These are phyloP conservation scores for Mortierella sp. DNA, from an alignment of 371 early-diverging fungal species.

Conservation along the genomic window DNA sequence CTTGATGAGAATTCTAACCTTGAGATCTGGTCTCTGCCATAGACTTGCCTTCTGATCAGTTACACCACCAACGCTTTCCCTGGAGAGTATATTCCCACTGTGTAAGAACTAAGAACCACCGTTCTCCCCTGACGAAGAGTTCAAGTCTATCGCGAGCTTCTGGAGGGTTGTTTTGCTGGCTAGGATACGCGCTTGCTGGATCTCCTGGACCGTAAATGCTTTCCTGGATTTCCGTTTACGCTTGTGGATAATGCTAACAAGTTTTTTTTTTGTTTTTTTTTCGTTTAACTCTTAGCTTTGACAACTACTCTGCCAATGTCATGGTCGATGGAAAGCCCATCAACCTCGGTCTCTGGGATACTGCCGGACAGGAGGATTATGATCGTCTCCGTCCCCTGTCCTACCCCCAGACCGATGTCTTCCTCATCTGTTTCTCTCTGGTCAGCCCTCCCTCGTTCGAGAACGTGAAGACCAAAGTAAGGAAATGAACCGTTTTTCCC, in stretches of 20 bases:
- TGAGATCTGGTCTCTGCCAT: conserved; percentile 32
- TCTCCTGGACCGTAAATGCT: no score
- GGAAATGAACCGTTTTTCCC: not conserved
- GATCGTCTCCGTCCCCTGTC: conserved; percentile 95
- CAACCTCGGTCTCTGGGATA: conserved; percentile 98
- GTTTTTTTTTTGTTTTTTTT: conserved; percentile 7
- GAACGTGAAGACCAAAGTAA: conserved; percentile 88
- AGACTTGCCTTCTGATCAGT: conserved; percentile 95
- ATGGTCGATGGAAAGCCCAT: conserved; percentile 95
- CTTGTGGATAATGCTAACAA: no score
- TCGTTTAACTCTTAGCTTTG: conserved; percentile 76
- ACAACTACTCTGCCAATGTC: conserved; percentile 96
- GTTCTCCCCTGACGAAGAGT: no score
- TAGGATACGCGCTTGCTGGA: no score
- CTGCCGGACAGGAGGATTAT: conserved; percentile 98
- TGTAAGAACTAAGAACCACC: no score
- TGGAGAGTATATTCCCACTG: conserved; percentile 97
- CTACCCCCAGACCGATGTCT: conserved; percentile 95
- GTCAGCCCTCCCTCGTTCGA: conserved; percentile 93
- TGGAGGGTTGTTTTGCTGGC: no score
- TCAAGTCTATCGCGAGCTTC: no score
- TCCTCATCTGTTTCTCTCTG: conserved; percentile 90
- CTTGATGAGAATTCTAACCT: not conserved
- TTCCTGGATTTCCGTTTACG: no score
- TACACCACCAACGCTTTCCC: conserved; percentile 98